Conservation (phyloP, 495 filamentous ascomycete species). For the Aspergillus sclerotioniger region DNA sequence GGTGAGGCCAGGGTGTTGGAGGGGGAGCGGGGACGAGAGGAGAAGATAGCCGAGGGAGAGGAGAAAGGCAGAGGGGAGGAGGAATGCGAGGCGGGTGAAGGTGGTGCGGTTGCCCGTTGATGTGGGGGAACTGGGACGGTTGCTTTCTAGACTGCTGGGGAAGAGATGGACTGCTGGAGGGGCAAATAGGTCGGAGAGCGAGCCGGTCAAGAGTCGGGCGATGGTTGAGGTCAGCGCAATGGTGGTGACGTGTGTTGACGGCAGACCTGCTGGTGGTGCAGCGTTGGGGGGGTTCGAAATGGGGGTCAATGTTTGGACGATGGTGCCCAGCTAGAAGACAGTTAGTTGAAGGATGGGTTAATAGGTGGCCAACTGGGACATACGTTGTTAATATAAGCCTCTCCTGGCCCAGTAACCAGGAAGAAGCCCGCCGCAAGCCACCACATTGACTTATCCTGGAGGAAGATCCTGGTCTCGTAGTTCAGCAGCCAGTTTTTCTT, state of each 20-base stretch:
- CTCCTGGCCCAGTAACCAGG: slow-evolving; percentile 87
- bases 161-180: slow-evolving; percentile 53
- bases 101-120: slow-evolving; percentile 40
- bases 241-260: slow-evolving; percentile 89
- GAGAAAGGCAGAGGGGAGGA: slow-evolving; percentile 69
- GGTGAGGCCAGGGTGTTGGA: slow-evolving; percentile 67
- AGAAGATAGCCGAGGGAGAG: slow-evolving; percentile 74
- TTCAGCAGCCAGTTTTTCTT: slow-evolving; percentile 88
- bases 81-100: slow-evolving; percentile 76
- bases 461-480: slow-evolving; percentile 77
- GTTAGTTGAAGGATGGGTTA: neutral
- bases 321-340: slow-evolving; percentile 67
- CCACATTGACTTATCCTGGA: slow-evolving; percentile 93
- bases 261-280: slow-evolving; percentile 58
- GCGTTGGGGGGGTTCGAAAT: slow-evolving; percentile 44
- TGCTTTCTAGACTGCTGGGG: slow-evolving; percentile 32
- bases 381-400: slow-evolving; percentile 94
- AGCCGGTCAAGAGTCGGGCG: slow-evolving; percentile 79
- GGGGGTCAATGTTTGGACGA: slow-evolving; percentile 81
- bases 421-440: slow-evolving; percentile 88
- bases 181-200: slow-evolving; percentile 83
- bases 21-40: slow-evolving; percentile 68
- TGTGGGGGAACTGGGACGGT: slow-evolving; percentile 25
- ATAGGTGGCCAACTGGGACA: no score
- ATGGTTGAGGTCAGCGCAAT: slow-evolving; percentile 88